Percentiles rank a stretch among this genome's conserved stretches.
Conservation (phyloP, 164 flowering plant genomes). For the Vitis labrusca region DNA sequence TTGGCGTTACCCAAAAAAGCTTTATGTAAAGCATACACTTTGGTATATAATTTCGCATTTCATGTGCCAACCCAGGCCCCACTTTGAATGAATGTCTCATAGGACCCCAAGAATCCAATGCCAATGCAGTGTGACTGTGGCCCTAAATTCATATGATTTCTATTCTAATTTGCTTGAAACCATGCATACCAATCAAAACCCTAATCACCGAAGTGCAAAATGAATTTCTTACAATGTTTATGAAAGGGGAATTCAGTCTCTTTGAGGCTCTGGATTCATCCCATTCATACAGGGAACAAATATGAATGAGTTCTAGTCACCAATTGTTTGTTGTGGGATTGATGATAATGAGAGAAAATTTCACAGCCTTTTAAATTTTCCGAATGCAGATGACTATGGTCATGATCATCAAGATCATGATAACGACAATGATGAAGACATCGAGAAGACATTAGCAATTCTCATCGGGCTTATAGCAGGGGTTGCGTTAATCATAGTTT, state of each 20-base stretch:
- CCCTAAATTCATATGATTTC: not conserved
- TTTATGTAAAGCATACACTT: not conserved
- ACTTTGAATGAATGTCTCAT: slow-evolving; percentile 13
- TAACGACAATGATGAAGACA: slow-evolving; percentile 34
- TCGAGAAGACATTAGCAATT: slow-evolving; percentile 56
- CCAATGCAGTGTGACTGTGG: not conserved
- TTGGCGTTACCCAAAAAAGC: not conserved
- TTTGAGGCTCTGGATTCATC: no score
- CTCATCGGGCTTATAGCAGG: slow-evolving; percentile 50
- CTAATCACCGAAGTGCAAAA: no score
- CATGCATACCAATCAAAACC: no score
- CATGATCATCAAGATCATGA: not conserved
- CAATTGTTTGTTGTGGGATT: no score
- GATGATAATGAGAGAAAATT: no score
- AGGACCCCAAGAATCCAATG: slow-evolving; percentile 13
- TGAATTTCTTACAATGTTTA: no score
- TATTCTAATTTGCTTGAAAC: not conserved
- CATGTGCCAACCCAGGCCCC: not conserved
- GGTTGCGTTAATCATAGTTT: slow-evolving; percentile 42
- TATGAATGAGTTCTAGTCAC: no score
- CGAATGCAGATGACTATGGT: not conserved
- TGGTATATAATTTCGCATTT: not conserved
- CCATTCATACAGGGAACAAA: no score
- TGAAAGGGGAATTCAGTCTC: no score
- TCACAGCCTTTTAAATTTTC: not conserved